These are phyloP conservation scores for Xylaria castorea DNA, from an alignment of 495 filamentous ascomycete species.

Conservation along the genomic window DNA sequence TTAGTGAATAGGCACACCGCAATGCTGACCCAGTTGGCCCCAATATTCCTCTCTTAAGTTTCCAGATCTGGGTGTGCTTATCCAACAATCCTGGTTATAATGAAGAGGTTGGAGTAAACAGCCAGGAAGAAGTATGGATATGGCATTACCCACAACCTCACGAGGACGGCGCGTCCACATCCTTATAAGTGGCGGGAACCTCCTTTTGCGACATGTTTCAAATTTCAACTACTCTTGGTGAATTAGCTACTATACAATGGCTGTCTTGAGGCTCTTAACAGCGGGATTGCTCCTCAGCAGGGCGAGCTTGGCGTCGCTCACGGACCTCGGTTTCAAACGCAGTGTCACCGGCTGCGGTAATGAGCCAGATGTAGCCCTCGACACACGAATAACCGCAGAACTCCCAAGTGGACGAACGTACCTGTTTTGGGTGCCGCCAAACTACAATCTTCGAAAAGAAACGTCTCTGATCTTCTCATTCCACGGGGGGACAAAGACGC, in stretches of 20 bases:
- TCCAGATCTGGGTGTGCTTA: not conserved
- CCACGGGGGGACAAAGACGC: slow-evolving; percentile 49
- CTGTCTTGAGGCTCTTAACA: not conserved
- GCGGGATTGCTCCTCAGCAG: not conserved
- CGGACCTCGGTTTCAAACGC: not conserved
- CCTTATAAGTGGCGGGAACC: not conserved
- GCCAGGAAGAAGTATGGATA: not conserved
- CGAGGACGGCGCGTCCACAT: no score
- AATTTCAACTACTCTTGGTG: not conserved
- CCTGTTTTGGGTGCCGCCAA: slow-evolving; percentile 46
- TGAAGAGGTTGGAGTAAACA: not conserved
- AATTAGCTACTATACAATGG: slow-evolving; percentile 1
- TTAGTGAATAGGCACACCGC: not conserved
- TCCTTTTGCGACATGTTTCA: not conserved
- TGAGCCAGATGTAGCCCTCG: slow-evolving; percentile 3
- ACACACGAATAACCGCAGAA: not conserved
- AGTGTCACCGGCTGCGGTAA: not conserved
- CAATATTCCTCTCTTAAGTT: not conserved
- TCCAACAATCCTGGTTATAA: not conserved
- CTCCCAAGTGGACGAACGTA: slow-evolving; percentile 42
- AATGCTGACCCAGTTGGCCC: not conserved
- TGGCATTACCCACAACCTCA: not conserved
- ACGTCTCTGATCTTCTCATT: slow-evolving; percentile 56
- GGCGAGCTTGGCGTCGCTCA: not conserved
- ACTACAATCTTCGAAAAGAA: slow-evolving; percentile 43